Percentiles rank a stretch among this genome's conserved stretches.
Conservation (phyloP, 1,284 basidiomycete species). For the Apiotrichum sp. region DNA sequence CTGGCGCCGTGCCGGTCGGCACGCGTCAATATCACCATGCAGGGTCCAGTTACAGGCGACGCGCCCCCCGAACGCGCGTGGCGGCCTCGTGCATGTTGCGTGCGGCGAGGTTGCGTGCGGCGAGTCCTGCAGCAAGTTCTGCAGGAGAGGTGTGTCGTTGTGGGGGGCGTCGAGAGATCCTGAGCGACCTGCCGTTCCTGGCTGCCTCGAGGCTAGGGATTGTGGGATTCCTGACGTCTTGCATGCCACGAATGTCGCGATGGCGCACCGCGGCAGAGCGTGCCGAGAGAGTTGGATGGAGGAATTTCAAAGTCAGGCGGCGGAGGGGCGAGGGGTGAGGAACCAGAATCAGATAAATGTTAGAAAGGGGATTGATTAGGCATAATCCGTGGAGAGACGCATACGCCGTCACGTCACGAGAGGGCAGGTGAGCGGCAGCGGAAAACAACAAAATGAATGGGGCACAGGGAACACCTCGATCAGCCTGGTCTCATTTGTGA, state of each 20-base stretch:
- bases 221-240: background rate
- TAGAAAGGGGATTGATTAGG: too few relatives aligned
- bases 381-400: background rate
- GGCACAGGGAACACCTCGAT: too few relatives aligned
- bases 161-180: too few relatives aligned
- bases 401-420: background rate
- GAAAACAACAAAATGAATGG: background rate
- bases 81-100: background rate
- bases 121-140: too few relatives aligned
- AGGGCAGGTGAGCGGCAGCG: background rate
- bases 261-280: too few relatives aligned
- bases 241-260: too few relatives aligned
- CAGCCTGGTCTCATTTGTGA: constrained; percentile 1
- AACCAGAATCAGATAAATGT: background rate
- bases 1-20: background rate
- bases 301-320: background rate
- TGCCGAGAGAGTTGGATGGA: too few relatives aligned
- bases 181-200: background rate
- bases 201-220: background rate
- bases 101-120: background rate
- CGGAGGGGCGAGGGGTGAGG: background rate
- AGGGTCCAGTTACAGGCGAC: background rate
- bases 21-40: background rate
- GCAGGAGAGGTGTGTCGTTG: too few relatives aligned
- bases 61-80: background rate